Percentiles rank a stretch among this genome's conserved stretches.
phyloP scores from a whole-genome alignment of 805 yeast species.

The Suhomyces vadensis region DNA sequence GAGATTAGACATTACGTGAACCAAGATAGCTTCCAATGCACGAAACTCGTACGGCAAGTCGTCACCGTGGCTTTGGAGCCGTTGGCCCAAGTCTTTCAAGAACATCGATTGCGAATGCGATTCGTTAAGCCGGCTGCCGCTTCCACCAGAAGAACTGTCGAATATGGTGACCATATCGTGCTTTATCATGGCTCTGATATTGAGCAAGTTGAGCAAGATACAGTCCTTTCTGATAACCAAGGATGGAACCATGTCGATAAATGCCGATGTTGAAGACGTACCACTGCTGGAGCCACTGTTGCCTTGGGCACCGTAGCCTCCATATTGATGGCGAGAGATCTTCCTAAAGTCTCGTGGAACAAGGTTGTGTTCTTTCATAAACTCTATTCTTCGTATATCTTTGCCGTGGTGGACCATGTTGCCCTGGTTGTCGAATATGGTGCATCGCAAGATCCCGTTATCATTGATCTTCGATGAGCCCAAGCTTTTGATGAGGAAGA shows the following conservation, averaged over 20 bases:
- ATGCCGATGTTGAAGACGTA: constrained; percentile 16
- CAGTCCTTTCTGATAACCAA: constrained; percentile 49
- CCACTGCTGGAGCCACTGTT: constrained; percentile 2
- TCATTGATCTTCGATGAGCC: constrained; percentile 19
- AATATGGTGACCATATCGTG: constrained; percentile 54
- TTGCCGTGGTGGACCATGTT: constrained; percentile 45
- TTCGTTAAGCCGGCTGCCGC: constrained; percentile 42
- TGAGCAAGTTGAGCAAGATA: constrained; percentile 48
- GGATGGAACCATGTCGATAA: constrained; percentile 57
- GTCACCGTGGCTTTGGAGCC: constrained; percentile 35
- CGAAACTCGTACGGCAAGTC: constrained; percentile 82
- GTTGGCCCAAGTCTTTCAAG: constrained; percentile 41
- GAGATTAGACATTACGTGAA: constrained; percentile 74
- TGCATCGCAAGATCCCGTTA: constrained; percentile 45
- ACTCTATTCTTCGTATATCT: constrained; percentile 43
- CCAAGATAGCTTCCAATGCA: constrained; percentile 84
- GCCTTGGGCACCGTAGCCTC: constrained; percentile 1
- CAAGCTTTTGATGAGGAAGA: constrained; percentile 22
- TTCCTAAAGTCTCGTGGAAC: constrained; percentile 61
- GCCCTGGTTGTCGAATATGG: constrained; percentile 50
- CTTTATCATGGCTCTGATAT: constrained; percentile 53
- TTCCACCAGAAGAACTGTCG: constrained; percentile 21
- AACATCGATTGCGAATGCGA: constrained; percentile 47
- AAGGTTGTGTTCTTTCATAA: constrained; percentile 47
- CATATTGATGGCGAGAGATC: constrained; percentile 37